Base-by-base conservation (phyloP, 208 protist species). In the Crithidia brevicula region DNA sequence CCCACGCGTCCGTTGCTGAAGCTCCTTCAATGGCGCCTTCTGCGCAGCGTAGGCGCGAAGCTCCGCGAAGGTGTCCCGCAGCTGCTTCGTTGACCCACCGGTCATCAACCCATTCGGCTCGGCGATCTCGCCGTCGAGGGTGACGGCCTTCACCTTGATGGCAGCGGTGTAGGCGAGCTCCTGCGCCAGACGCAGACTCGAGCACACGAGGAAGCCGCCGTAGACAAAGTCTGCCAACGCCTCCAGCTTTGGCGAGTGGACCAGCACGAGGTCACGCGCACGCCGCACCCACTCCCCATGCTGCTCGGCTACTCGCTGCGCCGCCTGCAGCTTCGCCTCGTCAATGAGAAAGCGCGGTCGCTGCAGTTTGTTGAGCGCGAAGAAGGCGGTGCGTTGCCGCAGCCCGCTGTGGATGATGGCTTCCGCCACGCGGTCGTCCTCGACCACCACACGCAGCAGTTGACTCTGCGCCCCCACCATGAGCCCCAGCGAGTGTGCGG, bases 101-200 rank as follows among this genome's bases (percentile, higher is more conserved):
- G 98, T 99, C 23, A 99, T 85, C 20, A 98, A 96, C 31, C 99
- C 99, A 20, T 74, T 74, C 13, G 99, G 99, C 80, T 99, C 97
- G 54, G 96, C 99, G 25, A 99, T 78, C 58, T 99, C 98, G 31
- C 99, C 99, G 2, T 99, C 97, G 6, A 99, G 64, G 3, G 99
- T 99, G n/a, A 99, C 99, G 16, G 97, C 90, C 50, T 95, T 93
- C 18, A 76, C 64, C 15, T 72, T 67, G 18, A 99, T 81, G 0
- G 58, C 43, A 22, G 70, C 43, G 60, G 86, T 85, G 78, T 97
- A 98, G 36, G 96, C 92, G 5, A 98, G 79, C 61, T 90, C 81
- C 72, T 92, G 81, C 3, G 97, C 97, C 5, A 85, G 64, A 8
- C 65, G 71, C 28, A 97, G 58, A 45, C 72, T 88, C 13, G 83